Percentiles rank a stretch among this genome's conserved stretches.
Evolutionary conservation across 2,329 filamentous ascomycete species (phyloP).

Genomic region (Calonectria fujianensis): DNA sequence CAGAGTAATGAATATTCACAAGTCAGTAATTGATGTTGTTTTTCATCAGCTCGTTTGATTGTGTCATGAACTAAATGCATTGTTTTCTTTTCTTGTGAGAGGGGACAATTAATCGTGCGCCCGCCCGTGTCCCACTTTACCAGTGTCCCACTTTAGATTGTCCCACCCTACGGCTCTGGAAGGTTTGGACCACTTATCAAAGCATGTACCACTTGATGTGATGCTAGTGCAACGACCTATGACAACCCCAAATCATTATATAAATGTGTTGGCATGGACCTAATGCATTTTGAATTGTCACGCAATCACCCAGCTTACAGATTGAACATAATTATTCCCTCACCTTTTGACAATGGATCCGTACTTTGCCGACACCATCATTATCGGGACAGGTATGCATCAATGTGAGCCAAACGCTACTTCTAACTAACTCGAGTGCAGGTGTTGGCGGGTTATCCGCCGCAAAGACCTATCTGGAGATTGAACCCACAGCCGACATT

Average conservation of each 20-base stretch:
- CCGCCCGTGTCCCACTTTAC: constrained; percentile 7
- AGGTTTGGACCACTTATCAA: constrained; percentile 9
- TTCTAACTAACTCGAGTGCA: neutral
- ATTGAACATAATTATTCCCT: neutral
- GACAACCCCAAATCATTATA: neutral
- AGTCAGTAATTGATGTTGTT: too few relatives aligned
- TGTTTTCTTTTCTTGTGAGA: neutral
- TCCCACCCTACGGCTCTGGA: neutral
- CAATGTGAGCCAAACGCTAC: too few relatives aligned
- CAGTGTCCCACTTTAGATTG: constrained; percentile 15
- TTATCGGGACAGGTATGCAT: constrained; percentile 16
- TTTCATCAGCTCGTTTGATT: neutral
- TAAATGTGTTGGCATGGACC: neutral
- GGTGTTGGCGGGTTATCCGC: constrained; percentile 12
- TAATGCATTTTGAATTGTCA: neutral
- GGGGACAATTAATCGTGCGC: neutral
- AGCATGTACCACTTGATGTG: constrained; percentile 2
- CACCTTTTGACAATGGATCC: neutral
- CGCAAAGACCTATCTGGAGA: constrained; percentile 10
- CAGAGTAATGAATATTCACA: neutral
- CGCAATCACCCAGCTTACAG: too few relatives aligned
- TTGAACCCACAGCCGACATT: neutral
- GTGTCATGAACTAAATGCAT: neutral
- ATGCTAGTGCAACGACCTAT: neutral
- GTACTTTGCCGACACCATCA: neutral